phyloP scores from a whole-genome alignment of 78 protist species.

The Bigelowiella natans region DNA sequence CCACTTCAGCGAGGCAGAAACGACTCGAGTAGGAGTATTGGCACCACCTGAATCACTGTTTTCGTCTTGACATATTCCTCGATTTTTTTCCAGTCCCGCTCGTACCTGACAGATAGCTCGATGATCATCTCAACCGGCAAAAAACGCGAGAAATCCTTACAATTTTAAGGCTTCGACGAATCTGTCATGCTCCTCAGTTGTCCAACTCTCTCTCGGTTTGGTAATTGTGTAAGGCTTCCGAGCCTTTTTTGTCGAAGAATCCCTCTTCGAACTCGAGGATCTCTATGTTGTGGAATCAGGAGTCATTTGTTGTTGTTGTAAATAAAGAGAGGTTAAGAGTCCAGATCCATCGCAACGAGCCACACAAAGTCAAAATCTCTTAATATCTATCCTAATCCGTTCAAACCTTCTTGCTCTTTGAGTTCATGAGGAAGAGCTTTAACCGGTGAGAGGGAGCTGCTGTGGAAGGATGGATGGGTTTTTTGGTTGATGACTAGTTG shows the following conservation, averaged over 20 bases:
- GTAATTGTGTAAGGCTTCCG: slow-evolving; percentile 2
- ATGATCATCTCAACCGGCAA: neutral
- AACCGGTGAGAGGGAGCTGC: too few relatives aligned
- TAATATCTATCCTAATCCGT: too few relatives aligned
- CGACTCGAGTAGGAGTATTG: too few relatives aligned
- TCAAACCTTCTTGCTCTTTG: too few relatives aligned
- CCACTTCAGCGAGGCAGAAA: too few relatives aligned
- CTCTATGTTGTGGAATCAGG: neutral
- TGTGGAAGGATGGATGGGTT: too few relatives aligned
- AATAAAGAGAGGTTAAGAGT: too few relatives aligned
- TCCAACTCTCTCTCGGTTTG: neutral
- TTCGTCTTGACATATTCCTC: neutral
- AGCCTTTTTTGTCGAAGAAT: neutral
- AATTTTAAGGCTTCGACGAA: neutral
- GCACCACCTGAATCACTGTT: neutral
- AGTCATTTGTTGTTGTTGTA: too few relatives aligned
- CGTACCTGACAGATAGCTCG: neutral
- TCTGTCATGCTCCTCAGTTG: neutral
- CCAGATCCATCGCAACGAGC: too few relatives aligned
- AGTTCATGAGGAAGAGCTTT: too few relatives aligned
- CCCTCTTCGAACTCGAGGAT: neutral
- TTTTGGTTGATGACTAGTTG: too few relatives aligned
- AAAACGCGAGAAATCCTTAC: neutral
- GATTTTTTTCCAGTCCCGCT: neutral
- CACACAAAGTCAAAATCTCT: too few relatives aligned